These are phyloP conservation scores for Neonectria coccinea DNA, from an alignment of 2,329 filamentous ascomycete species.

Conservation along the genomic window DNA sequence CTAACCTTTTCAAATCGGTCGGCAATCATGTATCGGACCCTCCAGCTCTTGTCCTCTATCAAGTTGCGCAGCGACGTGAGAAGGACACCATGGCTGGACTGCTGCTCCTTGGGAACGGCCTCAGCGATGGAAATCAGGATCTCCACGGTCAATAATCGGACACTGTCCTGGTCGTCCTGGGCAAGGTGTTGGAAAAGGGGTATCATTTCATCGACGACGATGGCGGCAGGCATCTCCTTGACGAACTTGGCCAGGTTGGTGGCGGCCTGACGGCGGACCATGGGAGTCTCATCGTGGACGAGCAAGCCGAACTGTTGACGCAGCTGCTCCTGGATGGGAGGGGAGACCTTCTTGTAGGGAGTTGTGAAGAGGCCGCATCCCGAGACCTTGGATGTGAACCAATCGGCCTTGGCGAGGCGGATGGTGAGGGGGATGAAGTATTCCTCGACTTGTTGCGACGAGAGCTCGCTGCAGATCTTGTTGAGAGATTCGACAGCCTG, in stretches of 20 bases:
- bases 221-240: slow-evolving; percentile 91
- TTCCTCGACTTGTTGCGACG: slow-evolving; percentile 92
- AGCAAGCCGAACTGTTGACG: slow-evolving; percentile 92
- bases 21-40: slow-evolving; percentile 98
- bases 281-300: slow-evolving; percentile 98
- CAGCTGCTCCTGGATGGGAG: slow-evolving; percentile 88
- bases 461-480: slow-evolving; percentile 96
- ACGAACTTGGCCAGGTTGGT: slow-evolving; percentile 98
- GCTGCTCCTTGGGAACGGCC: slow-evolving; percentile 97
- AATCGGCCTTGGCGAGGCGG: slow-evolving; percentile 98
- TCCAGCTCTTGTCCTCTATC: slow-evolving; percentile 99
- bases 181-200: slow-evolving; percentile 97
- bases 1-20: slow-evolving; percentile 93
- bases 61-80: slow-evolving; percentile 90
- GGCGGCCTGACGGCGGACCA: slow-evolving; percentile 96
- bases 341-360: slow-evolving; percentile 91
- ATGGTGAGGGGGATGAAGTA: slow-evolving; percentile 96
- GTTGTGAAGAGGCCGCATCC: slow-evolving; percentile 94
- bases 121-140: slow-evolving; percentile 97
- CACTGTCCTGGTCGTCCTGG: slow-evolving; percentile 96
- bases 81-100: slow-evolving; percentile 93
- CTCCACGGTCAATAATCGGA: slow-evolving; percentile 94
- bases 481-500: slow-evolving; percentile 99
- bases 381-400: slow-evolving; percentile 99
- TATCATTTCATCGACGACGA: slow-evolving; percentile 99